A percentile compares a stretch with the other conserved stretches of the same genome.
These are phyloP conservation scores for Coelastrella sp. DNA, from an alignment of 139 green algal genomes.

Conservation along the genomic window DNA sequence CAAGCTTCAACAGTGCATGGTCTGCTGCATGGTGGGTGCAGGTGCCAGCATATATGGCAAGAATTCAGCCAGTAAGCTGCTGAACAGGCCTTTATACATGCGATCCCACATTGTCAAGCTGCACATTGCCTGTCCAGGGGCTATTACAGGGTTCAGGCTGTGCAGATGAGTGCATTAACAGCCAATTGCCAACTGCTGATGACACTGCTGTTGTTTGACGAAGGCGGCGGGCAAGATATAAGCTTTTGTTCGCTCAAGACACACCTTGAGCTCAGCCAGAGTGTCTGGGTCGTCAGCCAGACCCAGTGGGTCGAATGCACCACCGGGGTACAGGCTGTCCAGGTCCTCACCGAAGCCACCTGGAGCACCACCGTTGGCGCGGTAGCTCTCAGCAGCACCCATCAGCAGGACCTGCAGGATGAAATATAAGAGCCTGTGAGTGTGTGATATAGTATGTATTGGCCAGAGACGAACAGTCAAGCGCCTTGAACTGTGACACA, in stretches of 20 bases:
- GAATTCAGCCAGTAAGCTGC: constrained; percentile 65
- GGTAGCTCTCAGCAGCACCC: constrained; percentile 85
- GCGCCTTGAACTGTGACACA: neutral
- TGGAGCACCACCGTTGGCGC: constrained; percentile 70
- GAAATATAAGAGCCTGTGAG: neutral
- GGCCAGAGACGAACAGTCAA: neutral
- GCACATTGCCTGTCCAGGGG: too few species aligned
- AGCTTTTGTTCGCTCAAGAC: neutral
- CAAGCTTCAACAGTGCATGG: too few species aligned
- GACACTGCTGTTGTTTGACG: neutral
- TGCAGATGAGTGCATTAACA: too few species aligned
- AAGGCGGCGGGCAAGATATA: too few species aligned
- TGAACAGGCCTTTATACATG: neutral
- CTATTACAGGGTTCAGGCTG: too few species aligned
- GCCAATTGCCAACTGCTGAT: neutral
- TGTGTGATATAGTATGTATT: neutral
- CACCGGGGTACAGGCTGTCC: constrained; percentile 78
- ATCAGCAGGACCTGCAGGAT: constrained; percentile 80
- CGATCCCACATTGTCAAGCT: too few species aligned
- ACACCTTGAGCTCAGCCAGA: constrained; percentile 86
- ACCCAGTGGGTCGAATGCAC: constrained; percentile 91
- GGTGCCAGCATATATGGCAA: constrained; percentile 47
- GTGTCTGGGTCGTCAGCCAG: constrained; percentile 97
- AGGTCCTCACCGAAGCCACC: constrained; percentile 56
- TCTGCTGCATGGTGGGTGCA: too few species aligned